Conservation (phyloP, 2,329 filamentous ascomycete species). For the Arthrobotrys musiformis region DNA sequence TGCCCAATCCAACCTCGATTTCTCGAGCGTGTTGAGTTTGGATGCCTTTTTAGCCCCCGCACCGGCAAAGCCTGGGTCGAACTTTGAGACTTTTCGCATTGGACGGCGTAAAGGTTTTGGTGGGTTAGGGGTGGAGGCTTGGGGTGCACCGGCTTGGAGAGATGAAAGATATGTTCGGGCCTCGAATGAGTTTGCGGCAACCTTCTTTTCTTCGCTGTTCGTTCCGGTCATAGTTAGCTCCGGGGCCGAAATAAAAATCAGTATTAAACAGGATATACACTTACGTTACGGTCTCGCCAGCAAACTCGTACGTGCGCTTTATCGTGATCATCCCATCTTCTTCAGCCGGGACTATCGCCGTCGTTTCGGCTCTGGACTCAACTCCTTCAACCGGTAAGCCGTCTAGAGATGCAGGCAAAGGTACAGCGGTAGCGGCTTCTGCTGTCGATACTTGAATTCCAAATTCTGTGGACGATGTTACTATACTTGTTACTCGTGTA, state of each 20-base stretch:
- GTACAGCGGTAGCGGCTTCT: slow-evolving; percentile 39
- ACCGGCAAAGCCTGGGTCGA: slow-evolving; percentile 69
- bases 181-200: slow-evolving; percentile 73
- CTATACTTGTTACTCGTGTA: slow-evolving; percentile 54
- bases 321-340: slow-evolving; percentile 68
- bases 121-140: slow-evolving; percentile 52
- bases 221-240: not conserved
- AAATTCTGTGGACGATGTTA: slow-evolving; percentile 52
- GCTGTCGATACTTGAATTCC: slow-evolving; percentile 40
- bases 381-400: slow-evolving; percentile 34
- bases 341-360: slow-evolving; percentile 31
- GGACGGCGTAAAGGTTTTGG: slow-evolving; percentile 60
- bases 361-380: slow-evolving; percentile 42
- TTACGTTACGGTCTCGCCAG: slow-evolving; percentile 73
- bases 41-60: slow-evolving; percentile 67
- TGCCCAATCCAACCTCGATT: slow-evolving; percentile 79
- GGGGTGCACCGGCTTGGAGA: slow-evolving; percentile 61
- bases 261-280: not conserved
- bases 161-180: slow-evolving; percentile 73
- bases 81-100: slow-evolving; percentile 68
- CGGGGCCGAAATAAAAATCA: not conserved
- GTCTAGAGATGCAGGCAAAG: slow-evolving; percentile 7
- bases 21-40: slow-evolving; percentile 77
- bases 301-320: slow-evolving; percentile 79
- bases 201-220: slow-evolving; percentile 72